These are phyloP conservation scores for Metahyphopichia silvanorum DNA, from an alignment of 805 yeast genomes.

Conservation along the genomic window DNA sequence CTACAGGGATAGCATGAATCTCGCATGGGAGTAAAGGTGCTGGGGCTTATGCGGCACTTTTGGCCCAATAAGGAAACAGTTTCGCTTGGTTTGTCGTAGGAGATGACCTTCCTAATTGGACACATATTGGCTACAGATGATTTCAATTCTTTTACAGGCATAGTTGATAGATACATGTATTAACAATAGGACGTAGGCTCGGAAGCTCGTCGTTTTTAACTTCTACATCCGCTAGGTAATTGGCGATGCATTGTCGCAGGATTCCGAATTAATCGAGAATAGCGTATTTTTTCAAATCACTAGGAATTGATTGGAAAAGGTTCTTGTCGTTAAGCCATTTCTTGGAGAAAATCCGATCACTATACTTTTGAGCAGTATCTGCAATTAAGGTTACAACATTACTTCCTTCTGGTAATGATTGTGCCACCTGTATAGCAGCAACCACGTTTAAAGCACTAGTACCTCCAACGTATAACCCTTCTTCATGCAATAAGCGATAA, in stretches of 20 bases:
- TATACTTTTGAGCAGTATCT: slow-evolving; percentile 88
- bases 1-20: too few species aligned
- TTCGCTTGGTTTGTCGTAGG: too few species aligned
- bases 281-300: slow-evolving; percentile 66
- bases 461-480: slow-evolving; percentile 88
- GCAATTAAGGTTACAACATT: slow-evolving; percentile 87
- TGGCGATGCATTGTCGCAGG: background rate
- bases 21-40: too few species aligned
- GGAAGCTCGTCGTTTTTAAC: too few species aligned
- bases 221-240: too few species aligned
- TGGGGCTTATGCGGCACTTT: too few species aligned
- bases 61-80: too few species aligned
- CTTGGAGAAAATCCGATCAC: slow-evolving; percentile 74
- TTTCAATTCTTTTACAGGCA: too few species aligned
- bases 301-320: slow-evolving; percentile 65
- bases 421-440: slow-evolving; percentile 79
- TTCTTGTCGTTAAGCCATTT: slow-evolving; percentile 73
- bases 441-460: slow-evolving; percentile 88
- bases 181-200: too few species aligned
- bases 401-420: slow-evolving; percentile 68
- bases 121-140: too few species aligned
- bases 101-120: too few species aligned
- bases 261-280: slow-evolving; percentile 23
- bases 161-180: too few species aligned
- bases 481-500: slow-evolving; percentile 79